Conservation (phyloP, 2,329 filamentous ascomycete species). For the Phaeosphaeriaceae sp. region DNA sequence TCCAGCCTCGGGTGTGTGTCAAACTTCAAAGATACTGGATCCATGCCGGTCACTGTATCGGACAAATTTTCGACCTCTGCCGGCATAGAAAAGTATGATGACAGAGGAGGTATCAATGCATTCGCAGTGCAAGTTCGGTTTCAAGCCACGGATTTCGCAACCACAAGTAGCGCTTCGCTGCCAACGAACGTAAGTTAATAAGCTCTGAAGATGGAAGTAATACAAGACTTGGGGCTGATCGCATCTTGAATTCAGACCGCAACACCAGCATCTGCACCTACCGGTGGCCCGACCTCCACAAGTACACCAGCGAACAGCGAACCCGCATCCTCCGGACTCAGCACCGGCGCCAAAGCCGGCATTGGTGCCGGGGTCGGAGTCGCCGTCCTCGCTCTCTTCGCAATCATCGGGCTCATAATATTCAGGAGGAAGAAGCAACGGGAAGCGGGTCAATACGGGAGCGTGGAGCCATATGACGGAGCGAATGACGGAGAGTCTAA, state of each 20-base stretch:
- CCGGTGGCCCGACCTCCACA: neutral
- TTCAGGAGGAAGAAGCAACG: neutral
- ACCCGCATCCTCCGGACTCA: neutral
- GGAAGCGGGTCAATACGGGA: neutral
- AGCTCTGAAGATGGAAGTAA: neutral
- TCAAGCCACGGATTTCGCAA: neutral
- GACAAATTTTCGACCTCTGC: neutral
- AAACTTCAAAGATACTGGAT: neutral
- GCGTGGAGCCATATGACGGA: neutral
- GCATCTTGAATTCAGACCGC: neutral
- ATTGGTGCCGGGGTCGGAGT: neutral
- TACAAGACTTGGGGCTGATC: neutral
- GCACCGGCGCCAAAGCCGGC: neutral
- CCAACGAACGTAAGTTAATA: neutral
- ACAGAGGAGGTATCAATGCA: neutral
- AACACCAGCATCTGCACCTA: neutral
- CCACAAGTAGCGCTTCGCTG: neutral
- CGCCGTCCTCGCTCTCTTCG: neutral
- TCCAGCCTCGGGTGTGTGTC: neutral
- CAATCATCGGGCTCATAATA: neutral
- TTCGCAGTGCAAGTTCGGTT: neutral
- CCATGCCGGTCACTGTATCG: neutral
- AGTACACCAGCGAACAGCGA: neutral
- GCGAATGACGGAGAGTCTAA: neutral
- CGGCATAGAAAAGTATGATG: neutral